Conservation (phyloP, 192 early-diverging fungal genomes). For the Thamnidium elegans region DNA sequence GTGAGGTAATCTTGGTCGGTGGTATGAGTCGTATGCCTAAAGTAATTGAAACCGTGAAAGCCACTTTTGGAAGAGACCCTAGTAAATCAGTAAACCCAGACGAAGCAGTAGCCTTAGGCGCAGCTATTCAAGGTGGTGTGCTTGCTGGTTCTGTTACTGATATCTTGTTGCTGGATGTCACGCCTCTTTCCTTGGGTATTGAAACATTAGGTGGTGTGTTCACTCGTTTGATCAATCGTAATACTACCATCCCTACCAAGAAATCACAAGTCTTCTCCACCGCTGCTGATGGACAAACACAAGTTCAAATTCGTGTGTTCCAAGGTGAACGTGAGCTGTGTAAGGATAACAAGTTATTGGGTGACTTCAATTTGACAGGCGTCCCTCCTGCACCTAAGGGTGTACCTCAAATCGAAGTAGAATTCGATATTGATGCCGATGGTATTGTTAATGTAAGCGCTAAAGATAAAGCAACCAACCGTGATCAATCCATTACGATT, state of each 20-base stretch:
- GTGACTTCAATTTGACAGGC: conserved; percentile 92
- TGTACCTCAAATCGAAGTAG: conserved; percentile 93
- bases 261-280: conserved; percentile 96
- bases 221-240: conserved; percentile 90
- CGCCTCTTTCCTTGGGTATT: conserved; percentile 94
- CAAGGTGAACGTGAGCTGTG: conserved; percentile 96
- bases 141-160: conserved; percentile 89
- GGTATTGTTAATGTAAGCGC: conserved; percentile 96
- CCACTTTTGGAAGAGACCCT: conserved; percentile 82
- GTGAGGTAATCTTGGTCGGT: conserved; percentile 94
- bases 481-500: conserved; percentile 92
- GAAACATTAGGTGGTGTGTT: conserved; percentile 95
- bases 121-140: conserved; percentile 95
- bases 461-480: conserved; percentile 91
- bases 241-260: conserved; percentile 98
- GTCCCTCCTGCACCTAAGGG: conserved; percentile 92
- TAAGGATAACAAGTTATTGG: conserved; percentile 94
- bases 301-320: conserved; percentile 93
- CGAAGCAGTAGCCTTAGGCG: conserved; percentile 95
- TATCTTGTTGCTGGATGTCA: conserved; percentile 91
- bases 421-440: conserved; percentile 98
- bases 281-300: conserved; percentile 92
- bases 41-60: conserved; percentile 86
- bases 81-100: conserved; percentile 96
- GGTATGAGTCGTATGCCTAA: conserved; percentile 97